Evolutionary conservation across 169 alveolate species (phyloP).

Genomic region (Eimeria praecox): DNA sequence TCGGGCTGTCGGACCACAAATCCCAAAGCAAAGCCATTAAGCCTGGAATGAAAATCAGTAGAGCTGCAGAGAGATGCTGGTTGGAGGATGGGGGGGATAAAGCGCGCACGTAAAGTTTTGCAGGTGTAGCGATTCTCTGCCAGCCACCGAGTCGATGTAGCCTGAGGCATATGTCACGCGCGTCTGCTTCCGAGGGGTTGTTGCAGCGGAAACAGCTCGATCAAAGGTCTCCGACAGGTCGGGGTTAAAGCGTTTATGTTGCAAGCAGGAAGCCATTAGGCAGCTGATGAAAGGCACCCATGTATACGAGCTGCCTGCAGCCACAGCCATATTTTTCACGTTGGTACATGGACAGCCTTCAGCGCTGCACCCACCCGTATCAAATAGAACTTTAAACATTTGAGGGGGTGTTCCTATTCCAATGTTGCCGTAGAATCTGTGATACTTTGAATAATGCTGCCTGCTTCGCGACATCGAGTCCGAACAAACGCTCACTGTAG

Average conservation of each 20-base stretch:
- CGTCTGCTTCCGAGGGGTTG: neutral
- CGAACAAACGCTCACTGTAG: conserved; percentile 22
- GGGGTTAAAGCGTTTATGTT: conserved; percentile 62
- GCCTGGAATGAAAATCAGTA: neutral
- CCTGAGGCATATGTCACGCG: conserved; percentile 69
- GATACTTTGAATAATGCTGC: neutral
- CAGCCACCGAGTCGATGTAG: conserved; percentile 1
- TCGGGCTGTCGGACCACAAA: conserved; percentile 43
- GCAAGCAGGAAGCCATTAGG: conserved; percentile 41
- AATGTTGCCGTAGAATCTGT: conserved; percentile 36
- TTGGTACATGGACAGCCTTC: neutral
- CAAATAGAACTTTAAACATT: conserved; percentile 36
- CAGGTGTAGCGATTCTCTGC: conserved; percentile 44
- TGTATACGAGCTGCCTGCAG: conserved; percentile 49
- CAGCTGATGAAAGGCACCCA: conserved; percentile 66
- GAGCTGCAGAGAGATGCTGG: neutral
- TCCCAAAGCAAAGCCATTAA: neutral
- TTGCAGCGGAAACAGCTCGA: neutral
- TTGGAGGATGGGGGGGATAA: no score
- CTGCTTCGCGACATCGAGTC: neutral
- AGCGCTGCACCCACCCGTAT: conserved; percentile 53
- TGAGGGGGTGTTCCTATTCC: conserved; percentile 71
- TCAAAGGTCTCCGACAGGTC: conserved; percentile 25
- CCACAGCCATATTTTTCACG: neutral
- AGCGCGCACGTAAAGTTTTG: neutral